Percentiles rank a stretch among this genome's conserved stretches.
Conservation (phyloP, 306 rosid species). For the Medicago arabica region DNA sequence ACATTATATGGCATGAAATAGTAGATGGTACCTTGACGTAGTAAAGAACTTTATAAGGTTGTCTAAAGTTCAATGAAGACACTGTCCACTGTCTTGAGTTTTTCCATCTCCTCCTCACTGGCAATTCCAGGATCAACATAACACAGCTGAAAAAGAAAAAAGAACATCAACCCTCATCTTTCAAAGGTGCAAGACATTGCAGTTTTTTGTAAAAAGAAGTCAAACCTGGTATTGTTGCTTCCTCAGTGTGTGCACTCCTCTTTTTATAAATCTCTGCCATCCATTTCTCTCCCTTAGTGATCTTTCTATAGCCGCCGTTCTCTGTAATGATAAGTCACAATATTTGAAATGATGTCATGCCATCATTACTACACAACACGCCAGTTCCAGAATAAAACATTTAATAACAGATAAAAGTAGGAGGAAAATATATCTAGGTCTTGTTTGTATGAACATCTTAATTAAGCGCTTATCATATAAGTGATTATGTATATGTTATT, state of each 20-base stretch:
- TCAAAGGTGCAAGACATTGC: conserved; percentile 7
- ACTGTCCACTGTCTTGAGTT: conserved; percentile 76
- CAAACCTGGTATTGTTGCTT: conserved; percentile 82
- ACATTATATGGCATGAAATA: conserved; percentile 25
- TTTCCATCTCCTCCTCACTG: conserved; percentile 59
- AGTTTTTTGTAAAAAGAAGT: conserved; percentile 12
- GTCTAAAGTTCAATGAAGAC: conserved; percentile 64
- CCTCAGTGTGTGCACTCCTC: conserved; percentile 84
- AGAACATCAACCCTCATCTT: conserved; percentile 39
- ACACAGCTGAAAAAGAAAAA: conserved; percentile 70
- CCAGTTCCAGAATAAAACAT: conserved; percentile 23
- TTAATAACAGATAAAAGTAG: conserved; percentile 1
- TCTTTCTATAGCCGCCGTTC: conserved; percentile 68
- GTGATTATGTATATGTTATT: background rate
- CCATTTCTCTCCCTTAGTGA: conserved; percentile 63
- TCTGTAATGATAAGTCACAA: conserved; percentile 55
- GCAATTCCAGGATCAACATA: conserved; percentile 86
- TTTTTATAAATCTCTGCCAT: conserved; percentile 80
- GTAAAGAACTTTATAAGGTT: conserved; percentile 31
- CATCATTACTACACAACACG: conserved; percentile 30
- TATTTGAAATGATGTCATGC: conserved; percentile 31
- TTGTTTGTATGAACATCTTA: background rate
- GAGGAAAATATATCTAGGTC: conserved; percentile 21
- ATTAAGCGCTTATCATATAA: background rate
- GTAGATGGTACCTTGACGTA: conserved; percentile 41